A percentile compares a stretch with the other conserved stretches of the same genome.
phyloP scores from a whole-genome alignment of 2,329 filamentous ascomycete species.

The Chrysoporthe austroafricana region DNA sequence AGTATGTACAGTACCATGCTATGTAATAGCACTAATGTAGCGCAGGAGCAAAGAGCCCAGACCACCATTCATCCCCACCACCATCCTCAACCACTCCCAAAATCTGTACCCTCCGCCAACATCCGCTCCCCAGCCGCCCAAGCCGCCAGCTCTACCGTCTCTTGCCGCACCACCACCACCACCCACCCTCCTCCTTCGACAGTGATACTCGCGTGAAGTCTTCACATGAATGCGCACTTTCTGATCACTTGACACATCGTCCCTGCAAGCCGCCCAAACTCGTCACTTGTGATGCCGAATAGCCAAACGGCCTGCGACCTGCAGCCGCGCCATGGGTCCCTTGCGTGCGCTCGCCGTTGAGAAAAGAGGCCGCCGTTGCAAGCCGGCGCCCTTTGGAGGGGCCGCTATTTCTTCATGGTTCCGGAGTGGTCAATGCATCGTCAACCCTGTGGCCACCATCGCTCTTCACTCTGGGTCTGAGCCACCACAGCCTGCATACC shows the following conservation, averaged over 20 bases:
- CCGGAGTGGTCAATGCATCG: slow-evolving; percentile 16
- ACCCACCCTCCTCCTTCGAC: background rate
- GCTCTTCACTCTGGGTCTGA: slow-evolving; percentile 2
- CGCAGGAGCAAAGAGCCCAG: background rate
- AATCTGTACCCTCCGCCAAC: background rate
- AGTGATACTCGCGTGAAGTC: background rate
- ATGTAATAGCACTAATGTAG: background rate
- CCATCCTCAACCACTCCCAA: background rate
- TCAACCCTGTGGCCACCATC: slow-evolving; percentile 7
- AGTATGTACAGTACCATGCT: background rate
- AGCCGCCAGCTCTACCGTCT: slow-evolving; percentile 6
- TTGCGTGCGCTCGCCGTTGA: background rate
- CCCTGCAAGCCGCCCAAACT: slow-evolving; percentile 16
- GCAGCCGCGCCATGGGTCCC: slow-evolving; percentile 6
- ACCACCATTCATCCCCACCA: background rate
- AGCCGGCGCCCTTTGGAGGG: background rate
- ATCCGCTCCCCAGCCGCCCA: slow-evolving; percentile 8
- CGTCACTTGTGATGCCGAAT: slow-evolving; percentile 1
- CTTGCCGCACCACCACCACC: slow-evolving; percentile 1
- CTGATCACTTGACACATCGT: slow-evolving; percentile 21
- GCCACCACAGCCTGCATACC: background rate
- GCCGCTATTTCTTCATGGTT: slow-evolving; percentile 2
- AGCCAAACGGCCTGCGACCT: slow-evolving; percentile 7
- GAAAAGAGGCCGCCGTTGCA: slow-evolving; percentile 16
- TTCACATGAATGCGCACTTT: background rate